These are phyloP conservation scores for Xerocomellus chrysenteron DNA, from an alignment of 768 basidiomycete species.

Conservation along the genomic window DNA sequence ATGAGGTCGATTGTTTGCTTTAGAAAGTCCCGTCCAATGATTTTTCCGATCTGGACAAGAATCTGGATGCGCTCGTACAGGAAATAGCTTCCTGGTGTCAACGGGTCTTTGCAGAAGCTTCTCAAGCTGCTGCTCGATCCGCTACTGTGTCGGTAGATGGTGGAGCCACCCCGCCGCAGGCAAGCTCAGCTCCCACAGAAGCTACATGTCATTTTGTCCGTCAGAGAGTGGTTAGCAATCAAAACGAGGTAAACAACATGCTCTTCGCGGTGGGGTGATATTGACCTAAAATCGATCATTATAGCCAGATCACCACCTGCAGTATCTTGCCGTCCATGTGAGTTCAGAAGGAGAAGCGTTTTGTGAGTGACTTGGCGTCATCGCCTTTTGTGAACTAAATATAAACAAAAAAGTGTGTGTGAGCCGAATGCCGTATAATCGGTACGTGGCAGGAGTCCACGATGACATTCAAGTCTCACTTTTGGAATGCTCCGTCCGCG, in stretches of 20 bases:
- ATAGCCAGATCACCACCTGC: constrained; percentile 45
- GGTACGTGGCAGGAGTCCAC: constrained; percentile 38
- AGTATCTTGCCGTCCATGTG: constrained; percentile 53
- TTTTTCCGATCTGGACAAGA: constrained; percentile 60
- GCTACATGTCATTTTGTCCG: constrained; percentile 41
- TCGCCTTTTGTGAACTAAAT: constrained; percentile 31
- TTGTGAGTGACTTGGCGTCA: constrained; percentile 42
- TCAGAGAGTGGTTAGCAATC: constrained; percentile 49
- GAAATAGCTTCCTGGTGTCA: constrained; percentile 63
- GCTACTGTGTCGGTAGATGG: constrained; percentile 41
- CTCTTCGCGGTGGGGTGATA: constrained; percentile 21
- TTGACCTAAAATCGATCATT: constrained; percentile 29
- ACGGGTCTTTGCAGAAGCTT: constrained; percentile 59
- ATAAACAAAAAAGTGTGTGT: constrained; percentile 53
- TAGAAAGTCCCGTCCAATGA: constrained; percentile 51
- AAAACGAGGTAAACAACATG: constrained; percentile 50
- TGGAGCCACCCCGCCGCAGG: constrained; percentile 30
- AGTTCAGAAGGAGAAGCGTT: constrained; percentile 40
- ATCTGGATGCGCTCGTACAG: constrained; percentile 62
- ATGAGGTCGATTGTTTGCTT: constrained; percentile 31
- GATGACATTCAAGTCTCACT: constrained; percentile 45
- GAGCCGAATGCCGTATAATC: constrained; percentile 50
- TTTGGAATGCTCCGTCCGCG: constrained; percentile 46
- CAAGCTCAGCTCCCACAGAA: constrained; percentile 32
- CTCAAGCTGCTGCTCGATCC: constrained; percentile 62